Base-by-base conservation (phyloP, 495 filamentous ascomycete species). In the Podospora anserina region DNA sequence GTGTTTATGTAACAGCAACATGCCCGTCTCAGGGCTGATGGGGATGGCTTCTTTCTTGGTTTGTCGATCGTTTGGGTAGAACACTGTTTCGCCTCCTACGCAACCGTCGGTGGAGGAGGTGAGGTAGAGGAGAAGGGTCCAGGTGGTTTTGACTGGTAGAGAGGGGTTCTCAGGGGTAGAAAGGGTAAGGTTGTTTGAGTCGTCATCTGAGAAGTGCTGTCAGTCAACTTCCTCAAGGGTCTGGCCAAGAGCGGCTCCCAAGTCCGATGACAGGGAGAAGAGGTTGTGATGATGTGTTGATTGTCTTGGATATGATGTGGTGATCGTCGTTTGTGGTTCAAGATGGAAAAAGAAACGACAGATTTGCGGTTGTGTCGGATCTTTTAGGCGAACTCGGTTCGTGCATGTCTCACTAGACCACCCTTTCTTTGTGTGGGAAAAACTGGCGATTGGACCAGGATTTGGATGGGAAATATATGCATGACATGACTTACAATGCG, bases 111-210 rank as follows among this genome's bases (percentile, higher is more conserved):
- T 64, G 7, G 63, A 90, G 9, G 89, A 90, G 0, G 90, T 93
- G 39, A 98, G 85, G 72, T 97, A 98, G 63, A 97, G 87, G 0
- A 97, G 84, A 5, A 97, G 84, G 0, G 94, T 97, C 93, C 94
- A 98, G 0, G 94, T 97, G 18, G 94, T 97, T 72, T 87, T 88
- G 62, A 87, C 91, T n/a, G 83, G 82, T 4, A 81, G 74, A n/a
- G 76, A 53, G 1, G 20, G 16, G 19, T 34, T 58, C 5, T n/a
- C 20, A 27, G 81, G 69, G 0, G 79, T 75, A 4, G 82, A 80
- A 57, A 93, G 82, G 3, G 81, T 82, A 20, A 95, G 74, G 64
- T 79, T 81, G 70, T 94, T 91, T 16, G 89, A 89, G 72, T 96
- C 94, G 78, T 95, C 92, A 70, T 94, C 89, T 92, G 75, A 3